These are phyloP conservation scores for Cladophialophora bantiana DNA, from an alignment of 2,329 filamentous ascomycete species.

Conservation along the genomic window DNA sequence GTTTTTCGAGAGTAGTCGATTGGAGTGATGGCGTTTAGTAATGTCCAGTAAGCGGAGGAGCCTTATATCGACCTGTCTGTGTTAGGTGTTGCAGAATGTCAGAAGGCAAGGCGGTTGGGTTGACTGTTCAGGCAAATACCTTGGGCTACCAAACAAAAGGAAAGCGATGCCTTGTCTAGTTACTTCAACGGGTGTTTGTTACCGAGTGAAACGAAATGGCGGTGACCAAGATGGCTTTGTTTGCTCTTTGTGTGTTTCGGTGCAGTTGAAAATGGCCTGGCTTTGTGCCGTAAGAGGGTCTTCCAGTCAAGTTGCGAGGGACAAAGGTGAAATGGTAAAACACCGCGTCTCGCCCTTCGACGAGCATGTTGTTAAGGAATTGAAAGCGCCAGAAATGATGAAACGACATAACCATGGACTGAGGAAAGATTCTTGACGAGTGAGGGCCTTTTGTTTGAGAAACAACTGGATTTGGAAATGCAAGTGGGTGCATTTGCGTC, in stretches of 20 bases:
- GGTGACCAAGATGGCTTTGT: not conserved
- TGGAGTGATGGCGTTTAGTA: not conserved
- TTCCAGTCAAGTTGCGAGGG: not conserved
- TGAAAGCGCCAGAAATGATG: not conserved
- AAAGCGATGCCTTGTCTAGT: not conserved
- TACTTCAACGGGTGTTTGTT: slow-evolving; percentile 1
- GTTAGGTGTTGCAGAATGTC: not conserved
- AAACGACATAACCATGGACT: not conserved
- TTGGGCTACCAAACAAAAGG: not conserved
- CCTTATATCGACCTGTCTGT: not conserved
- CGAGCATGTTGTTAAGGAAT: not conserved
- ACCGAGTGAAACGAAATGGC: not conserved
- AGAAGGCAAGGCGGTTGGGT: not conserved
- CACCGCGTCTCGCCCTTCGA: not conserved
- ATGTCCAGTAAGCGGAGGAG: not conserved
- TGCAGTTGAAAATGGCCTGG: not conserved
- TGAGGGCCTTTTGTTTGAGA: not conserved
- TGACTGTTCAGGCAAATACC: not conserved
- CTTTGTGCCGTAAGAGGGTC: not conserved
- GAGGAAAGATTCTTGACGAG: not conserved
- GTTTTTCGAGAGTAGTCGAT: not conserved
- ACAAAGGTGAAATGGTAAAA: not conserved
- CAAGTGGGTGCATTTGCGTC: slow-evolving; percentile 5
- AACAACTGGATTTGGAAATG: not conserved
- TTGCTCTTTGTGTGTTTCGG: not conserved